Base-by-base conservation (phyloP, 768 basidiomycete genomes). In the Pisolithus sp. region DNA sequence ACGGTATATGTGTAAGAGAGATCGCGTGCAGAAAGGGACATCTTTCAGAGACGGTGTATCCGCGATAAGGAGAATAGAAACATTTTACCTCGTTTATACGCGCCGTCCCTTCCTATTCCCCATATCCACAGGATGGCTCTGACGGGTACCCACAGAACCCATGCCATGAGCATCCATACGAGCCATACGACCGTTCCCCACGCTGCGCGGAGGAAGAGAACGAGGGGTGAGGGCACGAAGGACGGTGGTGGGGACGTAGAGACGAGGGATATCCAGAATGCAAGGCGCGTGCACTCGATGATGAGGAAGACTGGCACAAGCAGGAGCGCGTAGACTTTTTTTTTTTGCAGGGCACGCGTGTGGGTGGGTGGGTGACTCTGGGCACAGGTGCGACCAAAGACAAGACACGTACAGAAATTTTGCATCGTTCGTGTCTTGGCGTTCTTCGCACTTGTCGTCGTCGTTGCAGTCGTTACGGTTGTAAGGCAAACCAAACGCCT, bases 91-190 rank as follows among this genome's bases (percentile, higher is more conserved):
- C 51, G 39, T 18, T 54, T 57, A 18, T 51, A 48, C 1, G 51
- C 39, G 4, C 44, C 49, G 1, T 49, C 54, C 18, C 62, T 53
- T 17, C 57, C 56, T 4, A 64, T 53, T 0, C 64, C 64, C 21
- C 26, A 54, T 0, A 58, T 0, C 60, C 56, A 60, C 2, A 66
- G 26, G 0, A 56, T 1, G 1, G 37, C 62, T 5, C 60, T 49
- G 0, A 55, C 20, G 18, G 57, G 57, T 10, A 57, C 13, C 52
- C 50, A 56, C 20, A 49, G 2, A 0, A 51, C 40, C 28, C 24
- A 24, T 10, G 49, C 41, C 5, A 24, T 7, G 28, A 46, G 44
- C 7, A 42, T 34, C 23, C 56, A 17, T 1, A 51, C n/a, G 9
- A 49, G 21, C 26, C 49, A 42, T 13, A 57, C 52, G 0, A 62